Percentiles rank a stretch among this genome's conserved stretches.
Evolutionary conservation across 495 filamentous ascomycete species (phyloP).

Genomic region (Stereocaulon alpinum): DNA sequence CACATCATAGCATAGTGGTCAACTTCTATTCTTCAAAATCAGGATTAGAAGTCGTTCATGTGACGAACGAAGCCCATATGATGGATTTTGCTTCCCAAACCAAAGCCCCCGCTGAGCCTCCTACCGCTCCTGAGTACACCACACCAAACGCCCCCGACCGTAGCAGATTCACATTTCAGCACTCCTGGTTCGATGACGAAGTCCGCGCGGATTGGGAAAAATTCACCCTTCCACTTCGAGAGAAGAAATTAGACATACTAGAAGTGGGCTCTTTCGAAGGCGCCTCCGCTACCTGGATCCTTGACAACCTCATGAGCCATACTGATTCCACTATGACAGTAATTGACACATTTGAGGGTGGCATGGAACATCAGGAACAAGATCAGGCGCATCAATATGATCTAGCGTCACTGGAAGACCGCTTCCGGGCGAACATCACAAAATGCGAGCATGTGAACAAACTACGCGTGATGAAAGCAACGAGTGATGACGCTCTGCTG

Average conservation of each 20-base stretch:
- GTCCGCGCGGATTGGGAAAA: conserved; percentile 13
- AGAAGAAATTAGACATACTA: conserved; percentile 2
- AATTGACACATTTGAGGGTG: conserved; percentile 18
- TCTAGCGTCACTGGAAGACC: conserved; percentile 5
- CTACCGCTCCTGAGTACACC: background rate
- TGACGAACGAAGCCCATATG: background rate
- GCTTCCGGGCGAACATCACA: conserved; percentile 10
- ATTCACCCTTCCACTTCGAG: background rate
- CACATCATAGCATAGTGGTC: no score
- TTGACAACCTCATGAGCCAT: conserved; percentile 18
- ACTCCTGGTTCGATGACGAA: conserved; percentile 8
- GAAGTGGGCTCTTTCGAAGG: conserved; percentile 19
- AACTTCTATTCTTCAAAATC: no score
- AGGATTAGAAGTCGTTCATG: no score
- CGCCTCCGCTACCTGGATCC: conserved; percentile 18
- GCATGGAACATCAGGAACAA: conserved; percentile 14
- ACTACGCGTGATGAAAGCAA: conserved; percentile 14
- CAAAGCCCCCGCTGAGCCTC: background rate
- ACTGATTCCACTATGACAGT: conserved; percentile 10
- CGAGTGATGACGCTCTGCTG: conserved; percentile 17
- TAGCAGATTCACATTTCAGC: conserved; percentile 10
- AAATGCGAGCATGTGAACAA: conserved; percentile 12
- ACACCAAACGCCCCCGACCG: background rate
- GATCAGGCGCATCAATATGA: background rate
- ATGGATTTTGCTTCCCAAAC: background rate